Evolutionary conservation across 768 basidiomycete species (phyloP).

Genomic region (Hydnum rufescens): DNA sequence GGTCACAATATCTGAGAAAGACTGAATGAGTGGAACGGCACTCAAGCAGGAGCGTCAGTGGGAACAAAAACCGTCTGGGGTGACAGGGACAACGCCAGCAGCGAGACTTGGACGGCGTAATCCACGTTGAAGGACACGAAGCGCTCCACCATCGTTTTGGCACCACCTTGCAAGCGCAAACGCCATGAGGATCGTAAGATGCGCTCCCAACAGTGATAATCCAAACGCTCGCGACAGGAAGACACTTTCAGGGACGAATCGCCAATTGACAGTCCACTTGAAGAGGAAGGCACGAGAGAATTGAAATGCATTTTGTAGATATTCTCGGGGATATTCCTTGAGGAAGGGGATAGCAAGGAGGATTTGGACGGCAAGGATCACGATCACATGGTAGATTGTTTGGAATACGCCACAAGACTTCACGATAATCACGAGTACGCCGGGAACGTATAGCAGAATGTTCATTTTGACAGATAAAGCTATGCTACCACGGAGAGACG

Average conservation of each 20-base stretch:
- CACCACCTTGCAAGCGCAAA: slow-evolving; percentile 38
- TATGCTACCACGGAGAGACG: background rate
- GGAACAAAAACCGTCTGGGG: too few species aligned
- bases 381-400: slow-evolving; percentile 18
- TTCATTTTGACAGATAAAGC: slow-evolving; percentile 53
- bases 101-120: slow-evolving; percentile 28
- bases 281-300: slow-evolving; percentile 76
- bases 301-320: slow-evolving; percentile 65
- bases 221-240: slow-evolving; percentile 50
- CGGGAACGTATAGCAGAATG: slow-evolving; percentile 74
- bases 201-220: background rate
- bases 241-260: slow-evolving; percentile 54
- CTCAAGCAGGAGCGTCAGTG: background rate
- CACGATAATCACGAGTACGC: slow-evolving; percentile 63
- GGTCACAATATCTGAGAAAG: slow-evolving; percentile 43
- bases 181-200: background rate
- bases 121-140: slow-evolving; percentile 33
- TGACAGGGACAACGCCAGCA: too few species aligned
- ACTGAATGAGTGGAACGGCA: slow-evolving; percentile 10
- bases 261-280: slow-evolving; percentile 98
- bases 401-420: slow-evolving; percentile 41
- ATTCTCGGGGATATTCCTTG: slow-evolving; percentile 34
- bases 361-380: slow-evolving; percentile 27
- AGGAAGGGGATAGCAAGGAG: slow-evolving; percentile 57
- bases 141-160: slow-evolving; percentile 44